These are phyloP conservation scores for Chaetothyriales sp. DNA, from an alignment of 2,329 filamentous ascomycete species.

Conservation along the genomic window DNA sequence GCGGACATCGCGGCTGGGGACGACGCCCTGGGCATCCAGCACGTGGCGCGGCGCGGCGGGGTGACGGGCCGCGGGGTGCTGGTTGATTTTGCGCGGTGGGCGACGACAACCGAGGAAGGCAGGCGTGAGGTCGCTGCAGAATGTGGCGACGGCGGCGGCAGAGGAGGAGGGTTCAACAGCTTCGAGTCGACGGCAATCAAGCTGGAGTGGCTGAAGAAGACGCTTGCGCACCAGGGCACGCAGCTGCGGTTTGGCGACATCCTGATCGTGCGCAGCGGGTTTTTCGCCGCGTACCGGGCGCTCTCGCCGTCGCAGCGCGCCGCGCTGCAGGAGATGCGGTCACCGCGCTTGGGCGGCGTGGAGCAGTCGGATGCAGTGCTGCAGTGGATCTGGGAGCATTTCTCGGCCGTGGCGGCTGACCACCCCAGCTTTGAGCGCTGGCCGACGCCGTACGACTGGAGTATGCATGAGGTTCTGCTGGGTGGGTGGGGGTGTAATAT, in stretches of 20 bases:
- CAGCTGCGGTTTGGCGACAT: constrained; percentile 18
- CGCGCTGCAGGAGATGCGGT: constrained; percentile 8
- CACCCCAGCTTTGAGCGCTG: constrained; percentile 22
- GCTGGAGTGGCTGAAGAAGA: constrained; percentile 15
- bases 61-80: constrained; percentile 35
- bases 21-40: constrained; percentile 19
- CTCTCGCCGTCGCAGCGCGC: constrained; percentile 12
- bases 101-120: constrained; percentile 22
- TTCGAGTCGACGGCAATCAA: constrained; percentile 25
- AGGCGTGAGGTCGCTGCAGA: constrained; percentile 16
- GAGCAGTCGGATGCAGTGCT: constrained; percentile 22
- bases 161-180: constrained; percentile 18
- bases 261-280: constrained; percentile 19
- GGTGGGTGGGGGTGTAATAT: constrained; percentile 21
- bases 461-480: constrained; percentile 19
- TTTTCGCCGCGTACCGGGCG: constrained; percentile 15
- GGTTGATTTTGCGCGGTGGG: constrained; percentile 32
- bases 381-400: constrained; percentile 24
- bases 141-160: constrained; percentile 2
- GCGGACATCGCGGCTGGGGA: constrained; percentile 15
- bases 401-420: constrained; percentile 23
- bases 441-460: constrained; percentile 15
- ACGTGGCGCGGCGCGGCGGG: constrained; percentile 24
- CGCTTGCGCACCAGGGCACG: constrained; percentile 15
- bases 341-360: constrained; percentile 18